Conservation (phyloP, 129 eudicot genomes). For the Deinandra increscens region DNA sequence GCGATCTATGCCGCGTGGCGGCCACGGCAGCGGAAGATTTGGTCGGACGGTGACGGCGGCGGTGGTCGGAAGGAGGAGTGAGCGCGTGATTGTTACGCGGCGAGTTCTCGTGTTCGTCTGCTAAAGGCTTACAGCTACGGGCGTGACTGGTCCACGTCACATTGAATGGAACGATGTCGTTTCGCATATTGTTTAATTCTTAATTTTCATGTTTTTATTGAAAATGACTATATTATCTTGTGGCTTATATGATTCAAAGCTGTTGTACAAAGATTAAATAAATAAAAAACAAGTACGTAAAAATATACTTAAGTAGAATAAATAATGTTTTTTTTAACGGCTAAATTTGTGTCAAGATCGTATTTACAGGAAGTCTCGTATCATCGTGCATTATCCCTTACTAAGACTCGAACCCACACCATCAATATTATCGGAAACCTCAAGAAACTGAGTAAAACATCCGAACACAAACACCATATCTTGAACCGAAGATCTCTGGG, state of each 20-base stretch:
- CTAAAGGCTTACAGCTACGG: constrained; percentile 1
- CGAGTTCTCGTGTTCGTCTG: neutral
- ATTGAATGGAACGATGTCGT: constrained; percentile 24
- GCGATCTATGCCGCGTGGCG: constrained; percentile 61
- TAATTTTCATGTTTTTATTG: constrained; percentile 26
- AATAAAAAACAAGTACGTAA: neutral
- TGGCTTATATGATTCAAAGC: neutral
- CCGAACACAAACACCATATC: no score
- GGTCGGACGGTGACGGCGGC: constrained; percentile 31
- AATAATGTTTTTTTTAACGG: no score
- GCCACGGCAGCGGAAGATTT: constrained; percentile 29
- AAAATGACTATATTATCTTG: constrained; percentile 24
- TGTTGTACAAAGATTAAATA: constrained; percentile 2
- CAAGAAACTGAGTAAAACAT: no score
- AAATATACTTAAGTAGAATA: no score
- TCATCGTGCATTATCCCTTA: no score
- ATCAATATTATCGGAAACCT: no score
- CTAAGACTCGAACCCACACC: no score
- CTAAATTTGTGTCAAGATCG: no score
- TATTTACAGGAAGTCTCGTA: no score
- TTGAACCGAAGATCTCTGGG: no score
- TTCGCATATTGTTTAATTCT: constrained; percentile 21
- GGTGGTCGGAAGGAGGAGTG: constrained; percentile 38
- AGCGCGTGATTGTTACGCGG: constrained; percentile 19
- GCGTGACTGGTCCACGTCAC: constrained; percentile 20